These are phyloP conservation scores for Pleurotus citrinopileatus DNA, from an alignment of 768 basidiomycete genomes.

Conservation along the genomic window DNA sequence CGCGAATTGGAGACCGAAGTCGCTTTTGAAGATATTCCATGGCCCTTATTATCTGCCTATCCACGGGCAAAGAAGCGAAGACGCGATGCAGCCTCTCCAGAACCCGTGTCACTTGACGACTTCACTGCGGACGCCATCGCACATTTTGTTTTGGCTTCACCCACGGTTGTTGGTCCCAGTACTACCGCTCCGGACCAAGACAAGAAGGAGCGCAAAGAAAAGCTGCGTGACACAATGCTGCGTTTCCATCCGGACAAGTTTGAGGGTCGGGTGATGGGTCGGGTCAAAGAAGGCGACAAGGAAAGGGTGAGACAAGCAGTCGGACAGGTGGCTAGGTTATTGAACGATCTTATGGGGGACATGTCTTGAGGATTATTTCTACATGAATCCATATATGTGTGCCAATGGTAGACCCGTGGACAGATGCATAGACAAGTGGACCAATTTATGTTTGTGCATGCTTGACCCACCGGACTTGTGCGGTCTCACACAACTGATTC, in stretches of 20 bases:
- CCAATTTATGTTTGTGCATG: not conserved
- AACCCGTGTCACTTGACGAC: constrained; percentile 36
- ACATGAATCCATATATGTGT: too few species aligned
- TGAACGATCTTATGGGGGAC: constrained; percentile 52
- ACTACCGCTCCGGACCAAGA: constrained; percentile 20
- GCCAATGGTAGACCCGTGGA: too few species aligned
- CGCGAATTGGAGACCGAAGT: constrained; percentile 27
- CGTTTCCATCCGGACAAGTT: constrained; percentile 85
- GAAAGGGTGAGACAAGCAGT: constrained; percentile 56
- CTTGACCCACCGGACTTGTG: not conserved
- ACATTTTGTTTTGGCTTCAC: constrained; percentile 45
- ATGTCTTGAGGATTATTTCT: not conserved
- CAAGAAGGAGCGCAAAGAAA: constrained; percentile 55
- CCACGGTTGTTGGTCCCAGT: constrained; percentile 9
- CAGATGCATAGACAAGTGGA: not conserved
- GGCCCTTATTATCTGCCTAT: constrained; percentile 54
- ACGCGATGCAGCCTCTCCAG: constrained; percentile 7
- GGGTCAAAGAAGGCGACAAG: constrained; percentile 43
- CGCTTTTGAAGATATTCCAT: constrained; percentile 63
- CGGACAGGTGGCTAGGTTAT: constrained; percentile 57
- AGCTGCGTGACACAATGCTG: constrained; percentile 62
- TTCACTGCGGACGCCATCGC: constrained; percentile 55
- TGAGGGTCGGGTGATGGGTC: constrained; percentile 65
- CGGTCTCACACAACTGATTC: constrained; percentile 1
- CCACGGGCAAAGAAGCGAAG: constrained; percentile 17